Conservation (phyloP, 2,329 filamentous ascomycete genomes). For the Endothia cerciana region DNA sequence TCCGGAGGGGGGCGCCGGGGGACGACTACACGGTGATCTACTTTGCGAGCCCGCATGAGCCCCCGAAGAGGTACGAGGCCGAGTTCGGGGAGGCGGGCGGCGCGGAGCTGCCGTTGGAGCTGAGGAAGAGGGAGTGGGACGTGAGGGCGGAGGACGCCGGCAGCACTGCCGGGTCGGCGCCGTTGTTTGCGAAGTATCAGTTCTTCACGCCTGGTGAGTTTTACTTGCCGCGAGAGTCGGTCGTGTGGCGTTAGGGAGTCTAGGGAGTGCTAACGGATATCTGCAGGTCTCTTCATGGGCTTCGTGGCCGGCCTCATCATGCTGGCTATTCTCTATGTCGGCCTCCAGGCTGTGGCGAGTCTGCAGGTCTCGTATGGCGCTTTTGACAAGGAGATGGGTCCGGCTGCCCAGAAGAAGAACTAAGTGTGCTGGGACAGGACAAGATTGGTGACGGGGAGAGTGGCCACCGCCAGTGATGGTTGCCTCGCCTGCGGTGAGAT, state of each 20-base stretch:
- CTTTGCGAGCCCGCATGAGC: slow-evolving; percentile 63
- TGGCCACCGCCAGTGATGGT: slow-evolving; percentile 10
- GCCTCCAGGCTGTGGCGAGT: slow-evolving; percentile 74
- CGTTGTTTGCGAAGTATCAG: slow-evolving; percentile 89
- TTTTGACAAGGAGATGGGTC: slow-evolving; percentile 95
- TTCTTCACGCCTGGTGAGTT: slow-evolving; percentile 84
- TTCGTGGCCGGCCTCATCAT: slow-evolving; percentile 72
- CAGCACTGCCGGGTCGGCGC: slow-evolving; percentile 46
- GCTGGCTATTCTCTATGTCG: slow-evolving; percentile 77
- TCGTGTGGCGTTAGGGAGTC: neutral
- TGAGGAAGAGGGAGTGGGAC: slow-evolving; percentile 62
- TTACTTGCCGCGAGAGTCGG: neutral
- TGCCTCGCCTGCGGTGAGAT: slow-evolving; percentile 19
- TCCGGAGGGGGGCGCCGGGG: slow-evolving; percentile 31
- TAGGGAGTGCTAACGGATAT: neutral
- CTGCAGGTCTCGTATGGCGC: slow-evolving; percentile 91
- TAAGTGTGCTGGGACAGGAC: neutral
- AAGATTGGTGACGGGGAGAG: slow-evolving; percentile 42
- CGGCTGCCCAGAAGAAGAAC: slow-evolving; percentile 84
- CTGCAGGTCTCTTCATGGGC: slow-evolving; percentile 84
- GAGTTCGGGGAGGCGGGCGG: slow-evolving; percentile 58
- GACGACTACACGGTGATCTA: slow-evolving; percentile 76
- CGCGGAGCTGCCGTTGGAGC: slow-evolving; percentile 63
- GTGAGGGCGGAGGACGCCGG: slow-evolving; percentile 46
- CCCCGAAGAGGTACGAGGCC: slow-evolving; percentile 62